Evolutionary conservation across 2,329 filamentous ascomycete genomes (phyloP).

Genomic region (Fusarium cyanostomum): DNA sequence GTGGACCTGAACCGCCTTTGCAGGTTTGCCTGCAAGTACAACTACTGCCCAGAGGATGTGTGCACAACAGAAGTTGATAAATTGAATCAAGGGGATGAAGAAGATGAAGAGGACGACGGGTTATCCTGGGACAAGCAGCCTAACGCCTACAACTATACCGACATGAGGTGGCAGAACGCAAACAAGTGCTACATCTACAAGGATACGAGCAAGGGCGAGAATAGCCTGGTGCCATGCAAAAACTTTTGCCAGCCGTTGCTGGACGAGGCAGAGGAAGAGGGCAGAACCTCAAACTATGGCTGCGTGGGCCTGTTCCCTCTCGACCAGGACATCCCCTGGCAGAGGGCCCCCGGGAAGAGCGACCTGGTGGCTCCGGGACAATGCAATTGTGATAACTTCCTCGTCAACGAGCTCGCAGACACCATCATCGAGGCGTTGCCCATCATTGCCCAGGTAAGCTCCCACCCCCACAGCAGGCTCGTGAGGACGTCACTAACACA

Average conservation of each 20-base stretch:
- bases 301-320: not conserved
- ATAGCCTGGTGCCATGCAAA: not conserved
- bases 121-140: not conserved
- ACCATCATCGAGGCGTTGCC: not conserved
- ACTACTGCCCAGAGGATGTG: not conserved
- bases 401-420: not conserved
- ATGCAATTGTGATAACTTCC: not conserved
- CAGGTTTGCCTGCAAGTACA: not conserved
- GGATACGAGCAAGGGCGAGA: not conserved
- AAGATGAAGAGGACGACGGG: not conserved
- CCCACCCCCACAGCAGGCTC: no score
- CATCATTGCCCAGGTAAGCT: not conserved
- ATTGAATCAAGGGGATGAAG: not conserved
- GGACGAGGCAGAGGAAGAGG: not conserved
- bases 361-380: not conserved
- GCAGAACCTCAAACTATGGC: not conserved
- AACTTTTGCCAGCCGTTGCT: not conserved
- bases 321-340: not conserved
- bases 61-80: not conserved
- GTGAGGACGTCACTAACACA: not conserved
- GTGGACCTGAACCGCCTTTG: not conserved
- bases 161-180: not conserved
- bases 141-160: not conserved
- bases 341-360: not conserved
- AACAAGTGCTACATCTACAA: constrained; percentile 1